Conservation (phyloP, 176 grass and related monocot genomes). For the Oryza officinalis region DNA sequence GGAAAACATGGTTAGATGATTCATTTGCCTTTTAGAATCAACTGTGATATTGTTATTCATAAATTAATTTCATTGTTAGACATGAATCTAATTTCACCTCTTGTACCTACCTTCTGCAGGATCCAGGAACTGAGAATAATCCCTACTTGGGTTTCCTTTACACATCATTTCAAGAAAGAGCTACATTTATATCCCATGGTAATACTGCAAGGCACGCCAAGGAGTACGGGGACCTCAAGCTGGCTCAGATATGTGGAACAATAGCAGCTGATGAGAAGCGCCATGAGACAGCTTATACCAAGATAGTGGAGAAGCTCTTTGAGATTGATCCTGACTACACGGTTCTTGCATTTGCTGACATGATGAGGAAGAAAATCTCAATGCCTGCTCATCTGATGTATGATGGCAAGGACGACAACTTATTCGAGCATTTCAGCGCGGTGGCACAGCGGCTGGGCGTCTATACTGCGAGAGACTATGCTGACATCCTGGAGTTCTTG, state of each 20-base stretch:
- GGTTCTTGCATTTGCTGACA: constrained; percentile 61
- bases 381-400: constrained; percentile 83
- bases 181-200: constrained; percentile 77
- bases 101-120: constrained; percentile 38
- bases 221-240: constrained; percentile 67
- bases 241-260: constrained; percentile 69
- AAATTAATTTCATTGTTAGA: constrained; percentile 3
- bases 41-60: background rate
- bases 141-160: constrained; percentile 77
- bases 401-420: constrained; percentile 50
- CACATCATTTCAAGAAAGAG: constrained; percentile 85
- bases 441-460: constrained; percentile 58
- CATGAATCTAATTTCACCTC: background rate
- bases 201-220: constrained; percentile 73
- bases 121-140: constrained; percentile 57
- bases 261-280: constrained; percentile 86
- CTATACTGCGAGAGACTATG: constrained; percentile 73
- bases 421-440: constrained; percentile 60
- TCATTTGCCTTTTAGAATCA: background rate
- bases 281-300: constrained; percentile 78
- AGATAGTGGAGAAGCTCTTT: constrained; percentile 74
- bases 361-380: constrained; percentile 76
- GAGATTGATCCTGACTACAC: constrained; percentile 73
- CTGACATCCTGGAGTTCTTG: constrained; percentile 73
- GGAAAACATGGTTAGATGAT: background rate